A percentile compares a stretch with the other conserved stretches of the same genome.
phyloP scores from a whole-genome alignment of 208 protist species.

The Acanthamoeba lenticulata region DNA sequence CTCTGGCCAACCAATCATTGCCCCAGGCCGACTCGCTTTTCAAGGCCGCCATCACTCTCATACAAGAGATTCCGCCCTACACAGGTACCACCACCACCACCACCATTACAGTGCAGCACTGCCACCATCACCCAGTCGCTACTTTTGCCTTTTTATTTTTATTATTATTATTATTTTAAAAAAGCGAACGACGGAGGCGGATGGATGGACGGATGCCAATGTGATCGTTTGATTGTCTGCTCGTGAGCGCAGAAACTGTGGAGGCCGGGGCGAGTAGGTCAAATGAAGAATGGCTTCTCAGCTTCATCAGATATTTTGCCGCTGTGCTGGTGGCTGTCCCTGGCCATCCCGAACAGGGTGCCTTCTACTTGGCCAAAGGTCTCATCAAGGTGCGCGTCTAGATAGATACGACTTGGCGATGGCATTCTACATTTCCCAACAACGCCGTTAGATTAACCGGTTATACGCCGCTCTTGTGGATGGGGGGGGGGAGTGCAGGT shows the following conservation, averaged over 20 bases:
- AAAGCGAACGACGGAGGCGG: too few species aligned
- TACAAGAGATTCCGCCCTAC: conserved; percentile 78
- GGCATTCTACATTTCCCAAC: neutral
- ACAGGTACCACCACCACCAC: neutral
- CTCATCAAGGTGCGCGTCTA: conserved; percentile 81
- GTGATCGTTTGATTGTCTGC: neutral
- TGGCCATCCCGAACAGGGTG: conserved; percentile 83
- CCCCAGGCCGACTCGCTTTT: conserved; percentile 85
- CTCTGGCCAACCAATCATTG: conserved; percentile 82
- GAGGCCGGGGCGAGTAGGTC: conserved; percentile 67
- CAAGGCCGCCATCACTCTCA: conserved; percentile 80
- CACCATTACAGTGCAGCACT: neutral
- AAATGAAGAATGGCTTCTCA: conserved; percentile 76
- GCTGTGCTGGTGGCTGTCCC: conserved; percentile 78
- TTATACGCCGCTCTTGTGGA: too few species aligned
- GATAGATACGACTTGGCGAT: conserved; percentile 5
- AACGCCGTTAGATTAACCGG: neutral
- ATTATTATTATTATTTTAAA: too few species aligned
- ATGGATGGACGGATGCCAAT: neutral
- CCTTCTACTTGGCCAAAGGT: conserved; percentile 82
- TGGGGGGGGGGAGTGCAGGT: neutral
- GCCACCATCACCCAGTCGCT: neutral
- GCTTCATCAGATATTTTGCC: conserved; percentile 72
- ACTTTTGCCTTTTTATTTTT: too few species aligned
- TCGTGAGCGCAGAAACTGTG: conserved; percentile 10